Base-by-base conservation (phyloP, 2,329 filamentous ascomycete genomes). In the Trichoderma arundinaceum region DNA sequence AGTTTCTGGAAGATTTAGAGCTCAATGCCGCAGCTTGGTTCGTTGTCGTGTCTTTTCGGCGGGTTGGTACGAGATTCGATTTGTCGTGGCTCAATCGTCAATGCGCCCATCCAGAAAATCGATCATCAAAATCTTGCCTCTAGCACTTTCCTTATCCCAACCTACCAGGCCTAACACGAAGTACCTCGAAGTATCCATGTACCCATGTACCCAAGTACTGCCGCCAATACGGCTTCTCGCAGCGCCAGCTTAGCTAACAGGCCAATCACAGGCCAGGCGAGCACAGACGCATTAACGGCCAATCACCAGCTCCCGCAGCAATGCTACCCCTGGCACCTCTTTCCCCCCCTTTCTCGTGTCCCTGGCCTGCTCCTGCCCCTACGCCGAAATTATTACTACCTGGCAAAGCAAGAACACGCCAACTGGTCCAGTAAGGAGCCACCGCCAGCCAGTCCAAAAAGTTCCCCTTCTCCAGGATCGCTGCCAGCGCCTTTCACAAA, bases 351-450 rank as follows among this genome's bases (percentile, higher is more conserved):
- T 78, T 74, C 76, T 72, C 68, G 74, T 72, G 60, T 63, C 49
- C 57, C 60, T 53, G 59, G 77, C 78, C 76, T 78, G 77, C 75
- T 74, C 74, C 72, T 75, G 72, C 73, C 75, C 73, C 70, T 73
- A 73, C 69, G 78, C 72, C 77, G 80, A 83, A 83, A 83, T 83
- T 83, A 79, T 80, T 79, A 74, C 77, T 62, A 62, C 58, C 58
- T 78, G 80, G 76, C 75, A 77, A 60, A 77, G 76, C 75, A 77
- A 75, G 75, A 60, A 76, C 66, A 67, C 66, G 66, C 49, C 62
- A 52, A 53, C 52, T 53, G 57, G 57, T 41, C 52, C 64, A 58
- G 43, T 54, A 49, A 66, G 65, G 65, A 66, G 65, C 65, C 59
- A 66, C 59, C 65, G 43, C 54, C 56, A 65, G 71, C 48, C 74